A percentile compares a stretch with the other conserved stretches of the same genome.
phyloP scores from a whole-genome alignment of 1,284 basidiomycete species.

The Inonotus hispidus region DNA sequence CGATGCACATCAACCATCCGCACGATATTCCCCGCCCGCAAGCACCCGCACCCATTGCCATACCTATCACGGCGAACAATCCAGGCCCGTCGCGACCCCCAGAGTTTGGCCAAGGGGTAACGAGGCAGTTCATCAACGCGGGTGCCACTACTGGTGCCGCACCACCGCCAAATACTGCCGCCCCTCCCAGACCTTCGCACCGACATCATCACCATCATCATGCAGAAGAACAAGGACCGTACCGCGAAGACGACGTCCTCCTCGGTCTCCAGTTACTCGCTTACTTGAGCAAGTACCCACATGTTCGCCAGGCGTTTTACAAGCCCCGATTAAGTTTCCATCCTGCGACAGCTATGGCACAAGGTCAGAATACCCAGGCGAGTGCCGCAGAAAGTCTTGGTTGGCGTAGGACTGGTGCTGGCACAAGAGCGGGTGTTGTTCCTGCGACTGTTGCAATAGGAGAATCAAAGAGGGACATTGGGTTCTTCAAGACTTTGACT shows the following conservation, averaged over 20 bases:
- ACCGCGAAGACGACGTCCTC: conserved; percentile 93
- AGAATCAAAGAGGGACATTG: conserved; percentile 16
- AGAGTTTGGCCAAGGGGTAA: background rate
- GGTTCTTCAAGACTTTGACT: conserved; percentile 36
- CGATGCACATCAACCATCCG: background rate
- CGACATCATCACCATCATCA: conserved; percentile 24
- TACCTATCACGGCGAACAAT: background rate
- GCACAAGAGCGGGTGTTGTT: conserved; percentile 12
- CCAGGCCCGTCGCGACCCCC: background rate
- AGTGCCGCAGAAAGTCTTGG: conserved; percentile 5
- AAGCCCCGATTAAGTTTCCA: conserved; percentile 72
- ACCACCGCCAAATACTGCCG: background rate
- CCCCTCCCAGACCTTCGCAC: conserved; percentile 3
- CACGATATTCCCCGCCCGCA: background rate
- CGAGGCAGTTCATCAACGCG: background rate
- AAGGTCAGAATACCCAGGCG: conserved; percentile 5
- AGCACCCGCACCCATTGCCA: conserved; percentile 10
- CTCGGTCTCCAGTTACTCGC: conserved; percentile 90
- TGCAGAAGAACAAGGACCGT: conserved; percentile 49
- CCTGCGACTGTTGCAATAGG: background rate
- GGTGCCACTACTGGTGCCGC: background rate
- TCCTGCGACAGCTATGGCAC: conserved; percentile 48
- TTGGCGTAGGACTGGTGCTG: conserved; percentile 10
- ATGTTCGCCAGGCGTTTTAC: conserved; percentile 96
- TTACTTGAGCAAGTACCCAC: conserved; percentile 96